Evolutionary conservation across 345 rosid genomes (phyloP), one percentile per base, ranked within the genome.

Genomic region (Salix brachista): DNA sequence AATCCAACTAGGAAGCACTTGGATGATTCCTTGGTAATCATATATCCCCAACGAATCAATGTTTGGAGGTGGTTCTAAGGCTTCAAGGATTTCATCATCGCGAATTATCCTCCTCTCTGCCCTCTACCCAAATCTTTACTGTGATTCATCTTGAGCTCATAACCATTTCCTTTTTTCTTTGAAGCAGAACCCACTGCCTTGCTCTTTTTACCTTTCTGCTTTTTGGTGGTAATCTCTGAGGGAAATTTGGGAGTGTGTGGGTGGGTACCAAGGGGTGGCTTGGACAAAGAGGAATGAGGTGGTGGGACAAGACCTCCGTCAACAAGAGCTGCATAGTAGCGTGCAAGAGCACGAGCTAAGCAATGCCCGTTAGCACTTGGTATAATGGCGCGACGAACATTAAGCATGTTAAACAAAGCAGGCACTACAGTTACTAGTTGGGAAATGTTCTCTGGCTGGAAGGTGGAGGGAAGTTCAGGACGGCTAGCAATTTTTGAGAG

Each of bases 341-440:
- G 93, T 25, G 99, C 96, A 85, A 96, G 94, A 50, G 99, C 99
- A 80, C 98, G 94, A 60, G 98, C 98, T 34, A 97, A 96, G 88
- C 90, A 90, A 84, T 96, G 99, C 71, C 92, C 93, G 50, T 96
- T 93, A 19, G 96, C 99, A 9, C 96, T 90, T 68, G 99, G 99
- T 77, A 95, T 88, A 78, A 90, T 91, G 44, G 99, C 91, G 72
- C 99, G 96, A 1, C 98, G 98, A 65, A 83, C 79, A 65, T 87
- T 87, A 75, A 96, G 84, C 90, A 85, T 90, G 83, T 96, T 96
- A 83, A 93, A 93, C 39, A 96, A 42, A 74, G 87, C 86, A 54
- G 97, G 98, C 58, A 90, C 26, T 48, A 73, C 58, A 48, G 85
- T 77, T 23, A 77, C 85, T 23, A 80, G 1, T 73, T 86, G 85